A percentile compares a stretch with the other conserved stretches of the same genome.
phyloP scores from a whole-genome alignment of 2,329 filamentous ascomycete species.

The Magnaporthiopsis rhizophila region DNA sequence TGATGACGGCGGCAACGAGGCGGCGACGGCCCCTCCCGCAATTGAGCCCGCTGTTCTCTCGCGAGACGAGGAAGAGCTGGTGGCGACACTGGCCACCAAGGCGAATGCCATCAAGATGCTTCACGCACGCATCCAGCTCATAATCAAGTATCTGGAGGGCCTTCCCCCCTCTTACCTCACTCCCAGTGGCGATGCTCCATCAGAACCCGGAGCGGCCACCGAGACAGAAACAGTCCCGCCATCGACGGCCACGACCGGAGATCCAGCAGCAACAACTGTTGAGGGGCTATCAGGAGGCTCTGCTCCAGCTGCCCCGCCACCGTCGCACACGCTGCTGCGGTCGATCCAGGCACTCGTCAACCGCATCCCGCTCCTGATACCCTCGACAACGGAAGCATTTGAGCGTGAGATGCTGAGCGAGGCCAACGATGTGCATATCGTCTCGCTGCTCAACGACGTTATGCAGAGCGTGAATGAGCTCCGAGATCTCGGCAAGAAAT shows the following conservation, averaged over 20 bases:
- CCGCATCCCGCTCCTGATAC: slow-evolving; percentile 73
- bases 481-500: slow-evolving; percentile 70
- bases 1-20: slow-evolving; percentile 19
- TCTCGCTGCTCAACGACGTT: slow-evolving; percentile 60
- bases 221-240: slow-evolving; percentile 19
- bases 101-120: slow-evolving; percentile 93
- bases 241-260: slow-evolving; percentile 24
- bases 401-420: slow-evolving; percentile 66
- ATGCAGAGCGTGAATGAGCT: slow-evolving; percentile 65
- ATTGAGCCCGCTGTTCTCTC: slow-evolving; percentile 41
- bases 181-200: slow-evolving; percentile 30
- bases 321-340: slow-evolving; percentile 69
- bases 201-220: slow-evolving; percentile 13
- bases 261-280: slow-evolving; percentile 14
- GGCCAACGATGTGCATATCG: slow-evolving; percentile 74
- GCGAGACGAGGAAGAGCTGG: slow-evolving; percentile 52
- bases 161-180: slow-evolving; percentile 57
- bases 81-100: slow-evolving; percentile 69
- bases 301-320: slow-evolving; percentile 22
- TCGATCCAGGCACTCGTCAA: slow-evolving; percentile 81
- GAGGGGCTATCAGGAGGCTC: background rate
- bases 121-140: slow-evolving; percentile 63
- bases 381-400: slow-evolving; percentile 58
- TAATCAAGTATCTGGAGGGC: slow-evolving; percentile 67
- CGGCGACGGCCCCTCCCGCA: slow-evolving; percentile 12